These are phyloP conservation scores for Fonsecaea monophora DNA, from an alignment of 2,329 filamentous ascomycete species.

Conservation along the genomic window DNA sequence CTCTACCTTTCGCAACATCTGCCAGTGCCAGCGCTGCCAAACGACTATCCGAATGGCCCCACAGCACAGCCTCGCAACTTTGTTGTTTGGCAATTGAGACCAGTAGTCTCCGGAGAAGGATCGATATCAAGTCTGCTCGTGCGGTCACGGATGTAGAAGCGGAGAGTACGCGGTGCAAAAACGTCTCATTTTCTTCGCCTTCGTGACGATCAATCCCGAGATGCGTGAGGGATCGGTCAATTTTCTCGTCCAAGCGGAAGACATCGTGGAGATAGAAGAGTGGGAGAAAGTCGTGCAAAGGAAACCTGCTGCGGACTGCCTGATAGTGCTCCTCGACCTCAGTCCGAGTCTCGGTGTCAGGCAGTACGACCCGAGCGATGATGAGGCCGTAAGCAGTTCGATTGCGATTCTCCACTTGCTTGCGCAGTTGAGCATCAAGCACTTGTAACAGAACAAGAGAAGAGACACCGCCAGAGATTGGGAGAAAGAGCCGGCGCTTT, in stretches of 20 bases:
- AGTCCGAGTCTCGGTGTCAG: constrained; percentile 1
- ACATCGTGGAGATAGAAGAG: constrained; percentile 69
- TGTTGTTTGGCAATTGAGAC: constrained; percentile 66
- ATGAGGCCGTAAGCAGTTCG: constrained; percentile 70
- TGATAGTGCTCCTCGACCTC: constrained; percentile 50
- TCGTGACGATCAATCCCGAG: constrained; percentile 29
- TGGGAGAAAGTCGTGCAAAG: constrained; percentile 67
- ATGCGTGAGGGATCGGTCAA: constrained; percentile 30
- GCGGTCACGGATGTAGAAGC: constrained; percentile 76
- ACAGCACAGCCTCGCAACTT: constrained; percentile 73
- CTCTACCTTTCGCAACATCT: constrained; percentile 89
- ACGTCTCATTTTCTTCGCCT: constrained; percentile 48
- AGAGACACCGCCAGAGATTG: constrained; percentile 81
- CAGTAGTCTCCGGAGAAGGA: constrained; percentile 75
- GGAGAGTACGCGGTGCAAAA: constrained; percentile 63
- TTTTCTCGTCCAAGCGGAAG: constrained; percentile 51
- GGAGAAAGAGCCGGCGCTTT: constrained; percentile 70
- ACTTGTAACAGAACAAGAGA: constrained; percentile 80
- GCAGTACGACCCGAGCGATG: constrained; percentile 52
- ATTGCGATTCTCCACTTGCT: constrained; percentile 66
- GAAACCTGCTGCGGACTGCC: constrained; percentile 65
- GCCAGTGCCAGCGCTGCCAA: constrained; percentile 85
- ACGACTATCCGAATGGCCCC: constrained; percentile 85
- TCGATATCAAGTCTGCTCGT: constrained; percentile 72
- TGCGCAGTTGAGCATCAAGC: constrained; percentile 71